A percentile compares a stretch with the other conserved stretches of the same genome.
Conservation (phyloP, 78 protist species). For the Dictyostelium firmibasis region DNA sequence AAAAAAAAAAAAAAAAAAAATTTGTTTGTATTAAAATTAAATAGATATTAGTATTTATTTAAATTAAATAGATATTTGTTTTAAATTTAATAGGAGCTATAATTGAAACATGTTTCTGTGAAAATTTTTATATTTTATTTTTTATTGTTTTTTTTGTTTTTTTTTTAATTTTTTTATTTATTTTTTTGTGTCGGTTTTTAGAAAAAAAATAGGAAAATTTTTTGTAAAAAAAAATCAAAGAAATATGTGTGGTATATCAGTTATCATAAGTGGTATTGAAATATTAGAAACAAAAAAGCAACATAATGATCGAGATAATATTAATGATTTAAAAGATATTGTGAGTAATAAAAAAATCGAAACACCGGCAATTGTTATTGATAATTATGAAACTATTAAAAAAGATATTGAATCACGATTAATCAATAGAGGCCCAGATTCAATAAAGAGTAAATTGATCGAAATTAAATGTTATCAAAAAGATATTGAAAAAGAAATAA, state of each 20-base stretch:
- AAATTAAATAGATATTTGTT: no score
- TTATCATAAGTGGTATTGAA: slow-evolving; percentile 10
- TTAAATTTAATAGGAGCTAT: no score
- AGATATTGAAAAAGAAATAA: background rate
- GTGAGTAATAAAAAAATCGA: background rate
- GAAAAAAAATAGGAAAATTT: no score
- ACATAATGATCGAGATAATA: background rate
- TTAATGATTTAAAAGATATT: background rate
- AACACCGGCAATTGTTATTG: background rate
- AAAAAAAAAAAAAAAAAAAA: no score
- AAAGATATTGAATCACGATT: slow-evolving; percentile 15
- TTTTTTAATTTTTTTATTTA: no score
- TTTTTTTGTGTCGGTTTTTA: no score
- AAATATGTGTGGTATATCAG: slow-evolving; percentile 60
- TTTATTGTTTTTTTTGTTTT: no score
- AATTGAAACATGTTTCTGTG: no score
- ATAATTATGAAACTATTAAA: background rate
- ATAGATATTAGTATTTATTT: no score
- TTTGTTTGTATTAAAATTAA: no score
- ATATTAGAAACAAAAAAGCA: slow-evolving; percentile 15
- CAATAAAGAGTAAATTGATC: background rate
- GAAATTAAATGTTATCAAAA: background rate
- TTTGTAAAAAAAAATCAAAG: background rate
- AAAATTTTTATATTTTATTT: no score
- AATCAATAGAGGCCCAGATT: slow-evolving; percentile 58